Conservation (phyloP, 179 eudicot genomes). For the Beta lomatogona region DNA sequence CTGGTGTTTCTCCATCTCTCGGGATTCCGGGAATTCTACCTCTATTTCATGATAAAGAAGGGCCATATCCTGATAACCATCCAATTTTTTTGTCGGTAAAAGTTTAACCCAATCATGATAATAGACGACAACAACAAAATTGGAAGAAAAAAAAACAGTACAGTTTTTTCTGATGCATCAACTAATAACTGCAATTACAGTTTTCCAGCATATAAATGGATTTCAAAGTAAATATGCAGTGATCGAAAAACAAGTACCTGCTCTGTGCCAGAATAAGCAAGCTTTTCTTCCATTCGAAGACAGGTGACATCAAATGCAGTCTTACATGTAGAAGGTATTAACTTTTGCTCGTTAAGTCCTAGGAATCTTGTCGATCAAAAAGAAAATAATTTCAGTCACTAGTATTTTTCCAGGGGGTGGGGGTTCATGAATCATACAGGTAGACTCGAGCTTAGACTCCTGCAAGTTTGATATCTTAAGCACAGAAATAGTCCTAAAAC, state of each 20-base stretch:
- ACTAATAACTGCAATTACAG: background rate
- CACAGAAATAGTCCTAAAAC: conserved; percentile 23
- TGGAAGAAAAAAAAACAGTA: background rate
- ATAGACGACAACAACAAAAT: background rate
- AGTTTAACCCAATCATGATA: background rate
- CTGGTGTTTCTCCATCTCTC: conserved; percentile 54
- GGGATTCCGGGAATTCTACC: conserved; percentile 63
- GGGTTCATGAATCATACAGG: background rate
- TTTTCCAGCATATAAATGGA: background rate
- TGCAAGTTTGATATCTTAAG: background rate
- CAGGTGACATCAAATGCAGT: conserved; percentile 82
- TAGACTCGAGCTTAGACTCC: background rate
- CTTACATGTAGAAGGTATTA: conserved; percentile 70
- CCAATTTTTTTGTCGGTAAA: background rate
- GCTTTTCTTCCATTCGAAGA: conserved; percentile 79
- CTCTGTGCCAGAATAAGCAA: conserved; percentile 72
- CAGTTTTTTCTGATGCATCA: background rate
- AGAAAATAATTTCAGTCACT: background rate
- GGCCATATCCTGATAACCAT: conserved; percentile 77
- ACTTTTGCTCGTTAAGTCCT: conserved; percentile 62
- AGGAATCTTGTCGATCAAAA: conserved; percentile 57
- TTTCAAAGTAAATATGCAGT: background rate
- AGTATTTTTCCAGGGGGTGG: no score
- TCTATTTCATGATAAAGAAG: conserved; percentile 90
- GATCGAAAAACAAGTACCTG: conserved; percentile 46